These are phyloP conservation scores for Phytophthora aleatoria DNA, from an alignment of 352 stramenopile genomes.

Conservation along the genomic window DNA sequence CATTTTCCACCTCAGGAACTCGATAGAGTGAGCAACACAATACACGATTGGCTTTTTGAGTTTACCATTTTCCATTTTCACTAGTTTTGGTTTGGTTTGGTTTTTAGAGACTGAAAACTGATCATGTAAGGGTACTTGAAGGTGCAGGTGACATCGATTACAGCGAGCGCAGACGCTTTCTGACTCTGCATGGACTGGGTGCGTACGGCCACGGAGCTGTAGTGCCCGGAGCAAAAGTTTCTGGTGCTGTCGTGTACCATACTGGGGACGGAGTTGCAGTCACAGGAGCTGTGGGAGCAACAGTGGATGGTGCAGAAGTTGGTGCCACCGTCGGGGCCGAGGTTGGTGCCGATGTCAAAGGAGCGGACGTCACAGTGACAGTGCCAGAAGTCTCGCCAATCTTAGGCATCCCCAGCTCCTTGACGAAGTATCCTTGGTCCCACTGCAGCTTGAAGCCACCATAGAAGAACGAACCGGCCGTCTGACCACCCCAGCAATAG, in stretches of 20 bases:
- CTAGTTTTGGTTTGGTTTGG: no score
- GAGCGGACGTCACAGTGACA: slow-evolving; percentile 2
- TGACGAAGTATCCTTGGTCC: slow-evolving; percentile 68
- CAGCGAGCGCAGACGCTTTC: slow-evolving; percentile 15
- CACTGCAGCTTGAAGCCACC: slow-evolving; percentile 55
- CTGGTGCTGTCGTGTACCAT: slow-evolving; percentile 9
- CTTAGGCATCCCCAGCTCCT: slow-evolving; percentile 31
- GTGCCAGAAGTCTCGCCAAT: slow-evolving; percentile 21
- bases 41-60: no score
- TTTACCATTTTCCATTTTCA: no score
- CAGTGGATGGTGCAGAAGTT: slow-evolving; percentile 1
- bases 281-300: neutral
- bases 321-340: neutral
- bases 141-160: slow-evolving; percentile 5
- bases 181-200: slow-evolving; percentile 14
- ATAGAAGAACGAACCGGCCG: slow-evolving; percentile 56
- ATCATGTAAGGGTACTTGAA: neutral
- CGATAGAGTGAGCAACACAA: neutral
- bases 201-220: slow-evolving; percentile 6
- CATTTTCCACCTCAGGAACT: neutral
- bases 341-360: slow-evolving; percentile 1
- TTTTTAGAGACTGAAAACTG: neutral
- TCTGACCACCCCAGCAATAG: slow-evolving; percentile 47
- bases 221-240: slow-evolving; percentile 3
- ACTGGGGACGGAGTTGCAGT: slow-evolving; percentile 7